Evolutionary conservation across 2,329 filamentous ascomycete genomes (phyloP).

Genomic region (Fusarium verticillioides): DNA sequence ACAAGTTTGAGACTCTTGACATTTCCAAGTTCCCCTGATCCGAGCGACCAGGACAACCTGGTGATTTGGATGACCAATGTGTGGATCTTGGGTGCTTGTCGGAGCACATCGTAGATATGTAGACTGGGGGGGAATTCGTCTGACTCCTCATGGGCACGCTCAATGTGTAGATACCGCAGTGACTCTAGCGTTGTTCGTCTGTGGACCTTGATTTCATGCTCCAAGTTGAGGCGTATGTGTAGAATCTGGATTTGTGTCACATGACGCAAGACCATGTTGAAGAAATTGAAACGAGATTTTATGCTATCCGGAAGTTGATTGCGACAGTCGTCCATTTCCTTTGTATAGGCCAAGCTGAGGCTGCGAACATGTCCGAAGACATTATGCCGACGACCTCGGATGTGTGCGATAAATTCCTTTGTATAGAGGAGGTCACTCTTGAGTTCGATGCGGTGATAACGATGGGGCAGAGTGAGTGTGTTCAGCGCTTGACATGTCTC

Average conservation of each 20-base stretch:
- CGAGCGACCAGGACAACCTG: accelerated
- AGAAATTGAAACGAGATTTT: not conserved
- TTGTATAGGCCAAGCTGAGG: not conserved
- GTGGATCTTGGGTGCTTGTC: not conserved
- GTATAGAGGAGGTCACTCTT: accelerated
- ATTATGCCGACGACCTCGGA: not conserved
- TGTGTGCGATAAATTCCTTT: not conserved
- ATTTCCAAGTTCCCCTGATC: not conserved
- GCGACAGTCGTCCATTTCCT: not conserved
- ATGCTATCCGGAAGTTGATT: not conserved
- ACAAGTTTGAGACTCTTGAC: not conserved
- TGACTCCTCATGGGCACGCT: accelerated
- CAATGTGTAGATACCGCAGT: not conserved
- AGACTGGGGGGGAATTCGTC: not conserved
- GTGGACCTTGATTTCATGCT: not conserved
- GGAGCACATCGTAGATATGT: not conserved
- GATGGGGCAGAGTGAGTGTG: not conserved
- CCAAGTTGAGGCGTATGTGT: accelerated
- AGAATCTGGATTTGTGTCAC: not conserved
- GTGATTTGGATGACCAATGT: not conserved
- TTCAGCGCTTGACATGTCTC: not conserved
- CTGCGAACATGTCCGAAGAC: not conserved
- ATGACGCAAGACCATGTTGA: not conserved
- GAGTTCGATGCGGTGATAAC: not conserved
- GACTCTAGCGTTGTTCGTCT: not conserved